Percentiles rank a stretch among this genome's conserved stretches.
phyloP scores from a whole-genome alignment of 2,329 filamentous ascomycete species.

The Beauveria brongniartii region DNA sequence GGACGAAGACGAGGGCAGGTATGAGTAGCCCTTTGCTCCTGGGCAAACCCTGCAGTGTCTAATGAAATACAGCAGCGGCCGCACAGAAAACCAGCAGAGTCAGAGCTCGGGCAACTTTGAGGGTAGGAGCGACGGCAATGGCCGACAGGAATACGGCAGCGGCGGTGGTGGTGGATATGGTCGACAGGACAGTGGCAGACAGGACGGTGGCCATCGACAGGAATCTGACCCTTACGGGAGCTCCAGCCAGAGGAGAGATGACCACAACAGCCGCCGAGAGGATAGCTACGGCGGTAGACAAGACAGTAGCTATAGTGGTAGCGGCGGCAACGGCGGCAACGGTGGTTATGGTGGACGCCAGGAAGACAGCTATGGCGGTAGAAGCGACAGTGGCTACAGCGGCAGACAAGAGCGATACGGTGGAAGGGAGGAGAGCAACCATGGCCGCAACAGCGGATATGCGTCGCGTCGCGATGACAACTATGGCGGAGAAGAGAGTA shows the following conservation, averaged over 20 bases:
- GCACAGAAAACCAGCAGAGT: not conserved
- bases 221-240: not conserved
- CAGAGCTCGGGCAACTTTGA: conserved; percentile 4
- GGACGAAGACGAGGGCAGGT: conserved; percentile 49
- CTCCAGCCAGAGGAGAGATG: conserved; percentile 12
- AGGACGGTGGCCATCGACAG: conserved; percentile 3
- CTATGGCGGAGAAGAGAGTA: not conserved
- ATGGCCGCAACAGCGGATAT: conserved; percentile 1
- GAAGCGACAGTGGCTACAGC: conserved; percentile 10
- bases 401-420: conserved; percentile 15
- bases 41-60: not conserved
- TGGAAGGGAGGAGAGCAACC: conserved; percentile 13
- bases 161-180: not conserved
- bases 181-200: not conserved
- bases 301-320: conserved; percentile 10
- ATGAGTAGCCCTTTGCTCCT: conserved; percentile 30
- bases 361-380: conserved; percentile 13
- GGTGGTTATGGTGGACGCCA: conserved; percentile 13
- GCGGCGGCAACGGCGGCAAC: not conserved
- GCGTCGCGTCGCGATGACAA: conserved; percentile 14
- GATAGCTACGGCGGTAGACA: conserved; percentile 30
- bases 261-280: too few relatives aligned
- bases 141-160: conserved; percentile 5
- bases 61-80: conserved; percentile 1
- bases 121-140: not conserved